Percentiles rank a stretch among this genome's conserved stretches.
phyloP scores from a whole-genome alignment of 371 early-diverging fungal species.

The Lichtheimia ramosa region DNA sequence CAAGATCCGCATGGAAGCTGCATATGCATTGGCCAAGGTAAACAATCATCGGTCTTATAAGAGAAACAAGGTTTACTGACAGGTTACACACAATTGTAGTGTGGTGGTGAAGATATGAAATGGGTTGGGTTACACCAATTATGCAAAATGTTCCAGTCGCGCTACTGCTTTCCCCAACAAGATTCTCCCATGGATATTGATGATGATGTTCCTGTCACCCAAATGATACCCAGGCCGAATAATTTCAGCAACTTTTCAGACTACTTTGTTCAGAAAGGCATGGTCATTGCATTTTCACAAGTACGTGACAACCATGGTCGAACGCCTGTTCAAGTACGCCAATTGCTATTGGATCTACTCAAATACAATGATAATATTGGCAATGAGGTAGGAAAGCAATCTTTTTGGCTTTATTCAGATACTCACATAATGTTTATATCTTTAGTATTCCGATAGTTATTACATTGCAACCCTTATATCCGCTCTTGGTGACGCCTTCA shows the following conservation, averaged over 20 bases:
- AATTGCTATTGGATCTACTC: constrained; percentile 75
- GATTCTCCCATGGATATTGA: constrained; percentile 17
- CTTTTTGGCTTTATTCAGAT: not conserved
- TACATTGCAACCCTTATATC: constrained; percentile 74
- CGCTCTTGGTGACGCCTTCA: constrained; percentile 70
- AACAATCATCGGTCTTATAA: not conserved
- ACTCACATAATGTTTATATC: not conserved
- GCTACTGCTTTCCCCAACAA: constrained; percentile 66
- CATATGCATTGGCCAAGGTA: constrained; percentile 76
- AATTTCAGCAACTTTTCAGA: constrained; percentile 83
- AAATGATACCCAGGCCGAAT: constrained; percentile 80
- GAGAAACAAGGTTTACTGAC: not conserved
- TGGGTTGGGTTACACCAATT: constrained; percentile 80
- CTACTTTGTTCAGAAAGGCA: constrained; percentile 89
- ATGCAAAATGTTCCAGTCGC: constrained; percentile 71
- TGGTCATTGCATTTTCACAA: constrained; percentile 73
- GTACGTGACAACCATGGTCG: constrained; percentile 65
- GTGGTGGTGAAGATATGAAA: constrained; percentile 33
- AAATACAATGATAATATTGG: constrained; percentile 91
- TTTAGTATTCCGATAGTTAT: constrained; percentile 76
- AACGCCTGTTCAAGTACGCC: constrained; percentile 66
- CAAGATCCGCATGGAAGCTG: constrained; percentile 90
- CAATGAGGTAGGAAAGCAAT: constrained; percentile 58
- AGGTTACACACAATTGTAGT: not conserved
- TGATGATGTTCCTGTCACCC: constrained; percentile 46